Base-by-base conservation (phyloP, 164 flowering plant genomes). In the Tetrastigma voinierianum region DNA sequence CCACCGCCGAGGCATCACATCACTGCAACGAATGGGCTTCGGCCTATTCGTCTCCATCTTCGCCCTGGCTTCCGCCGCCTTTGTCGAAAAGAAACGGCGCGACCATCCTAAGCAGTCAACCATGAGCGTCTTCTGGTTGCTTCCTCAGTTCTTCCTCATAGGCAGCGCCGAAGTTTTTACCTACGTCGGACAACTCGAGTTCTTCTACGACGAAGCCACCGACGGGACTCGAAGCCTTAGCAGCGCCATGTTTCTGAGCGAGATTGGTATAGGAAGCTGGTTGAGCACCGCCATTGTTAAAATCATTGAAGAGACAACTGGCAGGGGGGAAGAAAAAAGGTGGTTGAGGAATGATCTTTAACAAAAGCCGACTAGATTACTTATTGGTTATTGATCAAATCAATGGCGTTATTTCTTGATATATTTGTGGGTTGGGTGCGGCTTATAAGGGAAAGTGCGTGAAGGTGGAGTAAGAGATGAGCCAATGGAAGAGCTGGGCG, bases 161-260 rank as follows among this genome's bases (percentile, higher is more conserved):
- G 92, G 94, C 1, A 76, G 66, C 12, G 89, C 90, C 0, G 89
- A 89, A 66, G 88, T 89, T 21, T 86, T 89, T 56, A 80, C 94
- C 0, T 84, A 84, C 59, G 91, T 89, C 6, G 96, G 96, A 0
- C 90, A 87, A 51, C 66, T 87, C 51, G 94, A 90, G 75, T 90
- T 88, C 62, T 90, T 89, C 72, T 90, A 90, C 64, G 84, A 89
- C 53, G 88, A 89, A 60, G 84, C 90, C 1, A 84, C 90, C 0
- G 91, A 90, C 14, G 94, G 90, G 51, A 89, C 88, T 16, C 57
- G 88, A 49, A 89, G 97, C 70, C 69, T 89, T 2, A 81, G 92
- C 62, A 89, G 89, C 46, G 94, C 92, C 0, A 16, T 89, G 75
- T 86, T 84, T 47, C 67, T 87, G 52, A 81, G 85, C 57, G 87